Base-by-base conservation (phyloP, 345 rosid genomes). In the Brassica carinata region DNA sequence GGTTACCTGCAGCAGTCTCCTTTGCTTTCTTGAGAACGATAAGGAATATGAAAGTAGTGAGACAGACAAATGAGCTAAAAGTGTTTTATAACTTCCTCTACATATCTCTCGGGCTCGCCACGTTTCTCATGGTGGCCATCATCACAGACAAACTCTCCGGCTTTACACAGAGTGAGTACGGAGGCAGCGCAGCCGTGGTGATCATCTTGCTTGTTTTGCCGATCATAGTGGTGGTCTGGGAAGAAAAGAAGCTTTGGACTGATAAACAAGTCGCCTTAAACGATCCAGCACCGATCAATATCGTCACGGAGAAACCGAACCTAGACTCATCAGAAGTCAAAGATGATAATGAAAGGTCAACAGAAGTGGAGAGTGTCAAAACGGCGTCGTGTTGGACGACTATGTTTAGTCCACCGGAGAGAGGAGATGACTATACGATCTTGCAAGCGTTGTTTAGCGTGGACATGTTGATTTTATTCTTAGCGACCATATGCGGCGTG, bases 361-460 rank as follows among this genome's bases (percentile, higher is more conserved):
- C 8, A 26, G 8, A 36, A 2, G 57, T 17, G 33, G 62, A 68
- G 61, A 69, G 17, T 67, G 83, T 26, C 10, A 81, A 80, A 71
- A 74, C 81, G 30, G 61, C 68, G 59, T 85, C 86, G 38, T 74
- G 87, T 43, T 58, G 79, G 66, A 78, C 72, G 34, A 86, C 81
- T 7, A 67, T 86, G 33, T 86, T 85, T 83, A 83, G 67, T 65
- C 88, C 88, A 36, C 89, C 89, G 4, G 85, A 84, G 17, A 84
- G 89, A 77, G 91, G 91, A 14, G 87, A 88, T 27, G 91, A 87
- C 83, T 85, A 81, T 63, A 85, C 86, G 5, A 85, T 88, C 15
- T 51, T 88, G 29, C 89, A 88, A 84, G 91, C 91, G 4, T 79
- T 87, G 72, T 83, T 88, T 72, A 87, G 91, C 76, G 11, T 83